Evolutionary conservation across 441 rosid species (phyloP).

Genomic region (Arabidopsis hybrid): DNA sequence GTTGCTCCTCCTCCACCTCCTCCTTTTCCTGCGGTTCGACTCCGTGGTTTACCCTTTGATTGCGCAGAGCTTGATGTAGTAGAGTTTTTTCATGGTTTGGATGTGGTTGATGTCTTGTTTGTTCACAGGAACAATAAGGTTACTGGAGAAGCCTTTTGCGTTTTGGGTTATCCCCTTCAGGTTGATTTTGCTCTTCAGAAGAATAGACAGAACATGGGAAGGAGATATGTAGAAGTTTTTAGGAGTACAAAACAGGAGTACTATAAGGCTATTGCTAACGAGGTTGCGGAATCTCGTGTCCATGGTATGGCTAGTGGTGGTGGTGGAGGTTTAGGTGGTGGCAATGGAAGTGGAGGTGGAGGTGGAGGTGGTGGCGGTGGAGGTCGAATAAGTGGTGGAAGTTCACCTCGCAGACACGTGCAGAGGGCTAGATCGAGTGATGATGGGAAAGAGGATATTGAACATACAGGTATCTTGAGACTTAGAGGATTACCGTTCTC

Average conservation of each 20-base stretch:
- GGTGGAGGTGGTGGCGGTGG: constrained; percentile 32
- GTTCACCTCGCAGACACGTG: constrained; percentile 65
- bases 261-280: constrained; percentile 93
- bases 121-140: constrained; percentile 83
- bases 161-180: constrained; percentile 89
- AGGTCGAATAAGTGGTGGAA: constrained; percentile 47
- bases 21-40: constrained; percentile 90
- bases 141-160: constrained; percentile 93
- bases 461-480: constrained; percentile 83
- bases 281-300: constrained; percentile 69
- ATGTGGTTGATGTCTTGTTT: constrained; percentile 92
- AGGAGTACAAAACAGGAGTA: constrained; percentile 92
- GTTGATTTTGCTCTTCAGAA: constrained; percentile 93
- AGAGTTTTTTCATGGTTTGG: constrained; percentile 85
- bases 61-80: constrained; percentile 84
- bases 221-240: constrained; percentile 95
- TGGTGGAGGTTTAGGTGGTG: constrained; percentile 35
- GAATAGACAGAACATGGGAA: constrained; percentile 91
- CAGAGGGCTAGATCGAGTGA: constrained; percentile 75
- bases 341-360: constrained; percentile 29
- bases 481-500: constrained; percentile 95
- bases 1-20: constrained; percentile 56
- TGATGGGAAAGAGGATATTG: constrained; percentile 78
- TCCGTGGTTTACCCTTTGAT: constrained; percentile 93
- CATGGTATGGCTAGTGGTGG: constrained; percentile 32